Conservation (phyloP, 164 flowering plant species). For the Litsea cubeba region DNA sequence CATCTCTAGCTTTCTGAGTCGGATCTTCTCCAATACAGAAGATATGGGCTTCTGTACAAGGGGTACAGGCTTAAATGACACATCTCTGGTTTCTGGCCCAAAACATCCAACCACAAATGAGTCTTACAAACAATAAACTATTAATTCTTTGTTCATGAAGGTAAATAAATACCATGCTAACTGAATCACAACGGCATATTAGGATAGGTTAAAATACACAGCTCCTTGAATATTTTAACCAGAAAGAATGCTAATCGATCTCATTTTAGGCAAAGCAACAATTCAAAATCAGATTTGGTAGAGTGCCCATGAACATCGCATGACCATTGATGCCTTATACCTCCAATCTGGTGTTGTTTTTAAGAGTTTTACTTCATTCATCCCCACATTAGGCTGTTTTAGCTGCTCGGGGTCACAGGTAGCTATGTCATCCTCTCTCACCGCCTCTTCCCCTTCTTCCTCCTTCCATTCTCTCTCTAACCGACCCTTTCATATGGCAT, state of each 20-base stretch:
- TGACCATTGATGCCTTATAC: no score
- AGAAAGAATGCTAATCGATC: no score
- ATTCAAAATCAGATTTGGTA: no score
- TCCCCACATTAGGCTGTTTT: no score
- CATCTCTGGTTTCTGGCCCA: conserved; percentile 63
- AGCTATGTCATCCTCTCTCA: neutral
- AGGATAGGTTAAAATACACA: neutral
- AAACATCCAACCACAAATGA: neutral
- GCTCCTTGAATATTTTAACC: no score
- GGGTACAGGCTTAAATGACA: conserved; percentile 61
- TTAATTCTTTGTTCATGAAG: neutral
- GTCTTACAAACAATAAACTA: neutral
- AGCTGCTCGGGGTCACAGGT: neutral
- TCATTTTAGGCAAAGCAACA: no score
- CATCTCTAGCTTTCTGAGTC: conserved; percentile 68
- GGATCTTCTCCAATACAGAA: conserved; percentile 75
- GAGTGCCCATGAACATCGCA: no score
- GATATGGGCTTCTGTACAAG: conserved; percentile 75
- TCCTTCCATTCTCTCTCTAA: no score
- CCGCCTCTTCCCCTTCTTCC: no score
- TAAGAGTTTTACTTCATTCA: no score
- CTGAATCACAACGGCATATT: neutral
- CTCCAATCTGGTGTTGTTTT: no score
- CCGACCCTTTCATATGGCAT: no score
- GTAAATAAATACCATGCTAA: neutral